phyloP scores from a whole-genome alignment of 345 rosid genomes.

The Camelina neglecta region DNA sequence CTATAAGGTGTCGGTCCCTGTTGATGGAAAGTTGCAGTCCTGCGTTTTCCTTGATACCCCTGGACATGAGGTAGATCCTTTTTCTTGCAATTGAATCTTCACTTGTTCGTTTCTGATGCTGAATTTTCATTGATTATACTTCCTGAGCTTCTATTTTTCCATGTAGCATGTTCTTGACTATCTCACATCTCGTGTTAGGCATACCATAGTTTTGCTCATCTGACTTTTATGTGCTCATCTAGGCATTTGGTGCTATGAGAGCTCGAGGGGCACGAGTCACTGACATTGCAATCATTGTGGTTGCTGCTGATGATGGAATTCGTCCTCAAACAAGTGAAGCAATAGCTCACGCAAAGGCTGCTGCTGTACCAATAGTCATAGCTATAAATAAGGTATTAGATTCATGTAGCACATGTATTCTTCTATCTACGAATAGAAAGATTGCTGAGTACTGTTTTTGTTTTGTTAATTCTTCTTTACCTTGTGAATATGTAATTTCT shows the following conservation, averaged over 20 bases:
- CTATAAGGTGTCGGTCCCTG: constrained; percentile 75
- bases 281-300: constrained; percentile 92
- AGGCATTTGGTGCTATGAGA: constrained; percentile 99
- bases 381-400: constrained; percentile 85
- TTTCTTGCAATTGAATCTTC: constrained; percentile 25
- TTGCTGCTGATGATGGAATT: constrained; percentile 99
- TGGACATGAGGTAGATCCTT: constrained; percentile 84
- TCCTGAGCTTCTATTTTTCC: constrained; percentile 3
- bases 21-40: constrained; percentile 77
- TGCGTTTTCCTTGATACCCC: constrained; percentile 99
- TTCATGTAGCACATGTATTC: constrained; percentile 13
- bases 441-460: constrained; percentile 16
- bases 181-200: constrained; percentile 2
- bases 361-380: constrained; percentile 91
- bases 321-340: constrained; percentile 99
- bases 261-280: constrained; percentile 99
- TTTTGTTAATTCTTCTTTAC: constrained; percentile 27
- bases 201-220: constrained; percentile 36
- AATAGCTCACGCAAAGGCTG: constrained; percentile 97
- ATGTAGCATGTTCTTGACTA: constrained; percentile 22
- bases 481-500: constrained; percentile 33
- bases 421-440: constrained; percentile 15
- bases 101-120: constrained; percentile 19
- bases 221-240: constrained; percentile 45
- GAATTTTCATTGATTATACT: constrained; percentile 1